Percentiles rank a stretch among this genome's conserved stretches.
Conservation (phyloP, 1,284 basidiomycete species). For the Ceraceosorus guamensis region DNA sequence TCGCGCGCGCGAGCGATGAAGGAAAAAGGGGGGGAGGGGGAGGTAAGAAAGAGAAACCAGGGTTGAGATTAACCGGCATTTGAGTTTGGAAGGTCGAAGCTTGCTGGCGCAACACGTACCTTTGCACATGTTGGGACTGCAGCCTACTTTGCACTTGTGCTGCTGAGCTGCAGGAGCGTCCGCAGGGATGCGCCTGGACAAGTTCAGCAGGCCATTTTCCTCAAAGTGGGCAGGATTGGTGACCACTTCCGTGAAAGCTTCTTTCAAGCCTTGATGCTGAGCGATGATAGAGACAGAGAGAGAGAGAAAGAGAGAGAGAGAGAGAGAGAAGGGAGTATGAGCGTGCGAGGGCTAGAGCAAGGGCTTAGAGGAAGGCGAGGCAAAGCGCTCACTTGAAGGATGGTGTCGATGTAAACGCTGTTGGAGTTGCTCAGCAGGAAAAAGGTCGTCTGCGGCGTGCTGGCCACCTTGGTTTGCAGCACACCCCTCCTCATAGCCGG, state of each 20-base stretch:
- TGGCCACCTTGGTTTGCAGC: slow-evolving; percentile 61
- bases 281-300: no score
- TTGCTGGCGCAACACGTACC: slow-evolving; percentile 52
- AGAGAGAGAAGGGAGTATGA: no score
- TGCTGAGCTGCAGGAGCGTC: slow-evolving; percentile 55
- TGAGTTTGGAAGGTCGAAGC: no score
- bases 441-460: slow-evolving; percentile 64
- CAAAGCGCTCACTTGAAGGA: slow-evolving; percentile 52
- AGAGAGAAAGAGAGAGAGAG: no score
- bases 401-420: slow-evolving; percentile 79
- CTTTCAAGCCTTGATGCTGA: background rate
- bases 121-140: slow-evolving; percentile 97
- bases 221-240: slow-evolving; percentile 88
- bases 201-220: slow-evolving; percentile 64
- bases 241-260: slow-evolving; percentile 71
- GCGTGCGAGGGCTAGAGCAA: no score
- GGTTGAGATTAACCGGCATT: background rate
- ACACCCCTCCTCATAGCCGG: slow-evolving; percentile 92
- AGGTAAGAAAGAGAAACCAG: background rate
- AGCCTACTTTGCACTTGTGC: slow-evolving; percentile 79
- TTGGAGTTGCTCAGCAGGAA: slow-evolving; percentile 92
- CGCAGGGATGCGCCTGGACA: slow-evolving; percentile 70
- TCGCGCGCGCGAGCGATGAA: background rate
- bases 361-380: no score
- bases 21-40: background rate